phyloP scores from a whole-genome alignment of 169 alveolate species.

The Condylostoma magnum region DNA sequence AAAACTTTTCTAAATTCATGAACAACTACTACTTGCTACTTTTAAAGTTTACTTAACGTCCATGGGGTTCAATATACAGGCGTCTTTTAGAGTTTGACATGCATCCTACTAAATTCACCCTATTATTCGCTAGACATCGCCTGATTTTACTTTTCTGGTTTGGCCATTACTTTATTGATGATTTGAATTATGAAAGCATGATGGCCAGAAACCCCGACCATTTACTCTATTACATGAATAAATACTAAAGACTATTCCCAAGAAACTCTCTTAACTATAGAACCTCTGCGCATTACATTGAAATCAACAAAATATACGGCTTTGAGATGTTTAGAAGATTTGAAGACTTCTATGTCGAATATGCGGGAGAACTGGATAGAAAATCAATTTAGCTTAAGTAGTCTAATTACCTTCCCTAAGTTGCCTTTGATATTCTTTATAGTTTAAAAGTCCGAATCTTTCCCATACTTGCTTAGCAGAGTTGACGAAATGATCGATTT shows the following conservation, averaged over 20 bases:
- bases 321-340: constrained; percentile 4
- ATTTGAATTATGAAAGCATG: not conserved
- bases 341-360: not conserved
- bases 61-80: constrained; percentile 37
- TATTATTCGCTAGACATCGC: constrained; percentile 2
- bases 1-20: not conserved
- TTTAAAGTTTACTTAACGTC: not conserved
- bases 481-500: constrained; percentile 60
- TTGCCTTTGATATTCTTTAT: constrained; percentile 10
- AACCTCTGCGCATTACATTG: constrained; percentile 30
- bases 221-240: not conserved
- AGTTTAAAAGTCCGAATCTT: not conserved
- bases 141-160: constrained; percentile 11
- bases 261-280: constrained; percentile 12
- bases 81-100: constrained; percentile 24
- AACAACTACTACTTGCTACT: constrained; percentile 12
- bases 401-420: too few relatives aligned
- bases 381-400: too few relatives aligned
- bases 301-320: constrained; percentile 18
- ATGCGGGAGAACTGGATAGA: not conserved
- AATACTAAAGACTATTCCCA: constrained; percentile 3
- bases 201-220: not conserved
- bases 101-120: constrained; percentile 11
- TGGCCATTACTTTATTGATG: constrained; percentile 9
- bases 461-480: constrained; percentile 43